Evolutionary conservation across 148 eudicot species (phyloP).

Genomic region (Camellia sinensis): DNA sequence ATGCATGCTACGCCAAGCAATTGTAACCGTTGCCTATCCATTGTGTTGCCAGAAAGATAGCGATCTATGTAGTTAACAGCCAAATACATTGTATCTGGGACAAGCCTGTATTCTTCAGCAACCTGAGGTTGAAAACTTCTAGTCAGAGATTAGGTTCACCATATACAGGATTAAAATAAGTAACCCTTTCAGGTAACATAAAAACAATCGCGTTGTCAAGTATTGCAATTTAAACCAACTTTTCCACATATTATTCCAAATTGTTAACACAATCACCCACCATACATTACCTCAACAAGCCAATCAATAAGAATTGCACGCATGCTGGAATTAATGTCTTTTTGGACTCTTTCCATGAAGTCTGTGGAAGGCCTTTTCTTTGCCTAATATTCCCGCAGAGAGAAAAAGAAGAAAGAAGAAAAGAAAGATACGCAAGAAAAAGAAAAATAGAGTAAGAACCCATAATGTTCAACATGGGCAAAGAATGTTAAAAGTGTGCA

Average conservation of each 20-base stretch:
- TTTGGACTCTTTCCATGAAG: slow-evolving; percentile 86
- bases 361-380: slow-evolving; percentile 78
- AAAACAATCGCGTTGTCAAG: not conserved
- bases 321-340: slow-evolving; percentile 92
- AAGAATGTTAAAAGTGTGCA: not conserved
- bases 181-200: not conserved
- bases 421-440: not conserved
- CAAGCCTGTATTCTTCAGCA: slow-evolving; percentile 92
- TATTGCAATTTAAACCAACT: not conserved
- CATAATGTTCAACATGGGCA: too few relatives aligned
- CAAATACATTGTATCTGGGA: slow-evolving; percentile 85
- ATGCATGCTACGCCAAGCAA: slow-evolving; percentile 93
- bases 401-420: not conserved
- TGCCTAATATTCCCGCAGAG: slow-evolving; percentile 31
- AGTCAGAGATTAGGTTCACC: slow-evolving; percentile 2
- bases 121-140: slow-evolving; percentile 42
- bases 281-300: slow-evolving; percentile 85
- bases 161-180: not conserved
- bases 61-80: slow-evolving; percentile 94
- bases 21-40: slow-evolving; percentile 82
- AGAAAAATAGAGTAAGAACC: not conserved
- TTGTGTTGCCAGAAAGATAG: slow-evolving; percentile 79
- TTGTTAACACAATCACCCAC: not conserved
- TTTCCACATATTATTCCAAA: not conserved
- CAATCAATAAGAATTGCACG: slow-evolving; percentile 87